phyloP scores from a whole-genome alignment of 2,329 filamentous ascomycete genomes.

The Nigrospora oryzae region DNA sequence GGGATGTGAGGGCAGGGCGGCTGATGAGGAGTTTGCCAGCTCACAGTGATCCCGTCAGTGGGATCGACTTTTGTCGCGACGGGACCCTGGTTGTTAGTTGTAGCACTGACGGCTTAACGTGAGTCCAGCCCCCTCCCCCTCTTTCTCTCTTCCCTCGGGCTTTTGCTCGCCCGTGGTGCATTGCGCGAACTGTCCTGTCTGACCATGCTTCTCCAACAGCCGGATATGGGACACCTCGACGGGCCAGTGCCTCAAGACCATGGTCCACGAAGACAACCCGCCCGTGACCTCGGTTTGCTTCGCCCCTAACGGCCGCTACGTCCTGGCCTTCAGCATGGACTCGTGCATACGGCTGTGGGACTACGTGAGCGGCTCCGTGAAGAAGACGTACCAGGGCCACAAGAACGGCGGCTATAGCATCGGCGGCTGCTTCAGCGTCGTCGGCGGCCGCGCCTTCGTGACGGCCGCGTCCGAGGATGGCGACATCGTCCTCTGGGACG shows the following conservation, averaged over 20 bases:
- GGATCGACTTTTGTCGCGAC: slow-evolving; percentile 87
- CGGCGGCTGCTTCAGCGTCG: slow-evolving; percentile 73
- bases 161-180: not conserved
- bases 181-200: slow-evolving; percentile 2
- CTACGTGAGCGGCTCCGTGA: slow-evolving; percentile 81
- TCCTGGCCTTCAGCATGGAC: slow-evolving; percentile 88
- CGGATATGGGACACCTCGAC: slow-evolving; percentile 95
- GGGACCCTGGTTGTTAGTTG: slow-evolving; percentile 90
- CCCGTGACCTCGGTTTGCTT: slow-evolving; percentile 86
- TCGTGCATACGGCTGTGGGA: slow-evolving; percentile 89
- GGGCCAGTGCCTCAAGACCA: slow-evolving; percentile 86
- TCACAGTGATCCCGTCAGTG: slow-evolving; percentile 88
- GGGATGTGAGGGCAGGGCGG: slow-evolving; percentile 84
- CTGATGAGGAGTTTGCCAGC: slow-evolving; percentile 88
- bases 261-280: slow-evolving; percentile 94
- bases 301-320: slow-evolving; percentile 86
- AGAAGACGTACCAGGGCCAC: slow-evolving; percentile 97
- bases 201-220: slow-evolving; percentile 23
- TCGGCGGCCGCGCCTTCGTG: slow-evolving; percentile 50
- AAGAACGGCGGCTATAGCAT: slow-evolving; percentile 76
- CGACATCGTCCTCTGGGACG: slow-evolving; percentile 81
- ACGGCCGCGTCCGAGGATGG: slow-evolving; percentile 85
- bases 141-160: not conserved
- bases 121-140: slow-evolving; percentile 20
- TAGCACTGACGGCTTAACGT: slow-evolving; percentile 84